Base-by-base conservation (phyloP, 1,139 yeast species). In the Candida buenavistaensis region DNA sequence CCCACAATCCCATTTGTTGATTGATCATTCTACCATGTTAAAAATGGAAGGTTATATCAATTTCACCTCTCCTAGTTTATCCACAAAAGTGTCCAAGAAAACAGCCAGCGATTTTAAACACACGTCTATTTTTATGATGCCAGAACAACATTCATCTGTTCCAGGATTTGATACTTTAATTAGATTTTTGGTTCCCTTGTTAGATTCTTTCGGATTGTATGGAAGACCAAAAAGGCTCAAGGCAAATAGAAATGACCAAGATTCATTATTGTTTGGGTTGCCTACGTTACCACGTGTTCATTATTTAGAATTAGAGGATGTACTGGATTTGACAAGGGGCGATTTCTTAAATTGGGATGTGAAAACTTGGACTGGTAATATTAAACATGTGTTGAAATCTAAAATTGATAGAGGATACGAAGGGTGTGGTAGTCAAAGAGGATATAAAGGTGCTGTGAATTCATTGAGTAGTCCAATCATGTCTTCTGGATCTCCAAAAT, bases 91-190 rank as follows among this genome's bases (percentile, higher is more conserved):
- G 2, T 49, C 62, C 47, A 74, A 58, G 55, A 78, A 61, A 58
- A 53, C 64, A 16, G 54, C 59, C 21, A 80, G 75, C 19, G 76
- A 75, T 21, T 78, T 82, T 37, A 81, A 81, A 51, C 83, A 80
- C 35, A 83, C 96, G 2, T 77, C 89, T n/a, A 79, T 92, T 23
- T 90, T 90, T 54, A 64, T 92, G 45, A 90, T 92, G 97, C 97
- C 97, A 4, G 97, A 92, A 55, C 84, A 77, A 51, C 97, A 89
- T 57, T 82, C 90, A 24, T 82, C 96, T 9, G 96, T 92, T 26
- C 94, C 94, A 1, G 97, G 97, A 5, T 90, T 82, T 58, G 97
- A 92, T 58, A 90, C 97, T 1, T 72, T 90, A 50, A 90, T 92
- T 40, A 70, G 97, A 44, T 89, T 88, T 54, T 64, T 92, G 50